phyloP scores from a whole-genome alignment of 179 eudicot species.

The Carnegiea gigantea region DNA sequence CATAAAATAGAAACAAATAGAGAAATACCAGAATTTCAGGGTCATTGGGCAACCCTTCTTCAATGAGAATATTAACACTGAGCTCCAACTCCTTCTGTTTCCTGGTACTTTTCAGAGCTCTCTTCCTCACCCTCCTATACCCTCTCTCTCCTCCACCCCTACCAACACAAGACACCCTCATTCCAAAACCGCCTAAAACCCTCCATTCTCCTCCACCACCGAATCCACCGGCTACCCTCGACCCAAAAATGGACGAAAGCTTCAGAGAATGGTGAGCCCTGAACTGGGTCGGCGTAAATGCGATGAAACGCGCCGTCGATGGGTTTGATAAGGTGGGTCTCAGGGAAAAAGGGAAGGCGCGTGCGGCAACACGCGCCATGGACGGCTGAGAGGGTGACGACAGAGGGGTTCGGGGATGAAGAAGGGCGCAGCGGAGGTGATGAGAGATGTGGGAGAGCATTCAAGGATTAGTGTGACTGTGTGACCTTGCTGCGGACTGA shows the following conservation, averaged over 20 bases:
- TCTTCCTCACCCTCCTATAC: constrained; percentile 45
- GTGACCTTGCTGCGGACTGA: too few species aligned
- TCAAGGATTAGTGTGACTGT: neutral
- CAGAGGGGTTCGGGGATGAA: constrained; percentile 16
- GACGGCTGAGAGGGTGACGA: constrained; percentile 23
- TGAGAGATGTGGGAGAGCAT: constrained; percentile 11
- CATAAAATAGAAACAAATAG: neutral
- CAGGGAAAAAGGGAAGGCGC: constrained; percentile 35
- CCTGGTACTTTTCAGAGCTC: constrained; percentile 29
- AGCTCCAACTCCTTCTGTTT: constrained; percentile 72
- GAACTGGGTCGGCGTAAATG: constrained; percentile 24
- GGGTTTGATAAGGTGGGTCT: constrained; percentile 21
- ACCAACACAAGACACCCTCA: constrained; percentile 36
- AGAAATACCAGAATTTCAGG: constrained; percentile 59
- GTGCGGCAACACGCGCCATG: constrained; percentile 53
- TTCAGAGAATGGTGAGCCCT: constrained; percentile 9
- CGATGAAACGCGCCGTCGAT: constrained; percentile 24
- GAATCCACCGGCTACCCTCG: constrained; percentile 21
- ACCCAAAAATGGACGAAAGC: constrained; percentile 29
- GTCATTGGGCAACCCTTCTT: constrained; percentile 84
- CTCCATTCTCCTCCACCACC: constrained; percentile 24
- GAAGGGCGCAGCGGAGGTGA: constrained; percentile 18
- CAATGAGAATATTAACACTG: constrained; percentile 69
- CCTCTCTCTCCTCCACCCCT: constrained; percentile 51
- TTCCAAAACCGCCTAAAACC: constrained; percentile 26